phyloP scores from a whole-genome alignment of 2,329 filamentous ascomycete genomes.

The Aspergillus latus region DNA sequence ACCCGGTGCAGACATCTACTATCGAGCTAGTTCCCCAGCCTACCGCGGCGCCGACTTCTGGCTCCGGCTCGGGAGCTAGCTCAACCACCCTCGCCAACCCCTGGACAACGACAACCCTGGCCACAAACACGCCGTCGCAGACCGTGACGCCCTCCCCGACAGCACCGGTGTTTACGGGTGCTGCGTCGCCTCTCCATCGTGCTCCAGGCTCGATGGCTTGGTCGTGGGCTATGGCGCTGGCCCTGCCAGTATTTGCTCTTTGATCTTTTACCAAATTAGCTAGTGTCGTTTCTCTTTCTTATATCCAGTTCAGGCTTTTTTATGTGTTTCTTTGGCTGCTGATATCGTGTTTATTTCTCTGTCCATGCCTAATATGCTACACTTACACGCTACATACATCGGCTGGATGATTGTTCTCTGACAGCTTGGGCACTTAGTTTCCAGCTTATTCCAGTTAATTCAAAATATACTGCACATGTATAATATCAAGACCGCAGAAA shows the following conservation, averaged over 20 bases:
- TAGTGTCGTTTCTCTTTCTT: background rate
- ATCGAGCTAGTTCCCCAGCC: constrained; percentile 35
- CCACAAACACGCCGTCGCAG: constrained; percentile 22
- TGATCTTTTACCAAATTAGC: background rate
- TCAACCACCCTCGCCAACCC: constrained; percentile 22
- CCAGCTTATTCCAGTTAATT: background rate
- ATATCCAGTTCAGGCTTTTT: background rate
- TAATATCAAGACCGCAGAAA: too few species aligned
- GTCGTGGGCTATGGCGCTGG: constrained; percentile 4
- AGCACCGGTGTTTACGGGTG: constrained; percentile 4
- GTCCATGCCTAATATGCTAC: background rate
- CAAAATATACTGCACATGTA: too few species aligned
- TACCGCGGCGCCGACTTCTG: constrained; percentile 18
- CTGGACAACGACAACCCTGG: constrained; percentile 21
- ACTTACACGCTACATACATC: background rate
- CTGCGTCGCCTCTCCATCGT: constrained; percentile 1
- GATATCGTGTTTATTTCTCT: background rate
- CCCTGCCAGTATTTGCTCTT: constrained; percentile 7
- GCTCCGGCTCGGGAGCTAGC: background rate
- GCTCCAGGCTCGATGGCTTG: constrained; percentile 3
- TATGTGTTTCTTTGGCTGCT: background rate
- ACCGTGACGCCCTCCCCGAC: constrained; percentile 4
- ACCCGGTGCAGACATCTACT: constrained; percentile 22
- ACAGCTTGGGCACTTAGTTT: background rate
- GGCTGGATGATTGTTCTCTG: background rate